Evolutionary conservation across 352 stramenopile genomes (phyloP).

Genomic region (Phytophthora multivora): DNA sequence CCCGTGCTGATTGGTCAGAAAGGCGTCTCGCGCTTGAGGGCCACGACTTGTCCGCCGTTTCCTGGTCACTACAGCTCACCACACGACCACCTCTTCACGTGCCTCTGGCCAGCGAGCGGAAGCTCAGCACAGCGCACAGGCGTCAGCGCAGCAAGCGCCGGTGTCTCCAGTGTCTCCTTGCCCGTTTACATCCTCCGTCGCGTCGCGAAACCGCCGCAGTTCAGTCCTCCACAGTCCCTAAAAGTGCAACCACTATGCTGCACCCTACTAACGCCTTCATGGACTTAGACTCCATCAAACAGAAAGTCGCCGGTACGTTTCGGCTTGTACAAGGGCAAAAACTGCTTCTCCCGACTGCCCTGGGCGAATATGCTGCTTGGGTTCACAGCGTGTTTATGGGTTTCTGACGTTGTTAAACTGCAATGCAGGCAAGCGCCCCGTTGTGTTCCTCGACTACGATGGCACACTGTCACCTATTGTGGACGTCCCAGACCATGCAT

Average conservation of each 20-base stretch:
- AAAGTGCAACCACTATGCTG: constrained; percentile 30
- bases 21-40: neutral
- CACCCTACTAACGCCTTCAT: constrained; percentile 65
- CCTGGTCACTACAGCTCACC: constrained; percentile 11
- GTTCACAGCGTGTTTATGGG: constrained; percentile 15
- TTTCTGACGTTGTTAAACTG: constrained; percentile 26
- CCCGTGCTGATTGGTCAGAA: constrained; percentile 27
- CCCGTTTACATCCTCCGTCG: neutral
- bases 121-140: constrained; percentile 37
- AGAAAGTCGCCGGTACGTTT: constrained; percentile 50
- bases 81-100: constrained; percentile 19
- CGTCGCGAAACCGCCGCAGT: constrained; percentile 14
- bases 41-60: constrained; percentile 13
- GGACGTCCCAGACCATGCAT: constrained; percentile 67
- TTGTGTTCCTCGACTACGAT: constrained; percentile 82
- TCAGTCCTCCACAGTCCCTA: constrained; percentile 5
- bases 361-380: constrained; percentile 3
- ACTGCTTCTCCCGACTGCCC: neutral
- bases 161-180: constrained; percentile 2
- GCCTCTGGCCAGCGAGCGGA: constrained; percentile 24
- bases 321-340: neutral
- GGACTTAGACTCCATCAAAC: constrained; percentile 61
- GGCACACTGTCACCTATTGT: constrained; percentile 83
- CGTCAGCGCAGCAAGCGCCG: constrained; percentile 26
- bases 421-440: constrained; percentile 57